Percentiles rank a stretch among this genome's conserved stretches.
Evolutionary conservation across 176 grass and related monocot species (phyloP).

Genomic region (Zoysia japonica): DNA sequence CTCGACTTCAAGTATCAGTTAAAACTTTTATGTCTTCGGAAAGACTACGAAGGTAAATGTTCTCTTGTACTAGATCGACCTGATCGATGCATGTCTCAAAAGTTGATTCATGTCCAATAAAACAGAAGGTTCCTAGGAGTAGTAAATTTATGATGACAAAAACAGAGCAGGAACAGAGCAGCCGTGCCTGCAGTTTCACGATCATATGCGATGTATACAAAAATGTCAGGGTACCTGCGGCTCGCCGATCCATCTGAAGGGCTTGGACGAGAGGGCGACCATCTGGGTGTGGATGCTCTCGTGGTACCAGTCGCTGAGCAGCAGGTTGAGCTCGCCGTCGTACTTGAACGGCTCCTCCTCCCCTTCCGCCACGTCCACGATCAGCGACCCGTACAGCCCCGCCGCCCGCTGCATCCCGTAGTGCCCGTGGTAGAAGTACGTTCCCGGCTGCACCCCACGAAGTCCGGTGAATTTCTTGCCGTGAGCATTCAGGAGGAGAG

Average conservation of each 20-base stretch:
- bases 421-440: constrained; percentile 92
- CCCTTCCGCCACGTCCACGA: constrained; percentile 68
- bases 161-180: not conserved
- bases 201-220: not conserved
- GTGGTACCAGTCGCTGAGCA: constrained; percentile 90
- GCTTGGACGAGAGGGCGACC: constrained; percentile 72
- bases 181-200: not conserved
- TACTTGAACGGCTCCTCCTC: constrained; percentile 78
- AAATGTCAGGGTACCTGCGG: constrained; percentile 51
- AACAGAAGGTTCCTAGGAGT: not conserved
- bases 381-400: constrained; percentile 80
- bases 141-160: constrained; percentile 3
- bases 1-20: no score
- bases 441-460: constrained; percentile 52
- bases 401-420: constrained; percentile 92
- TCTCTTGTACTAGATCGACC: no score
- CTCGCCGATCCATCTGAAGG: constrained; percentile 84
- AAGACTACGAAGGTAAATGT: no score
- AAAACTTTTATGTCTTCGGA: no score
- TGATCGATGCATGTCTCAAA: no score
- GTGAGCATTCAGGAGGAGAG: not conserved
- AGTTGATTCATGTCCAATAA: no score
- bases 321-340: constrained; percentile 78
- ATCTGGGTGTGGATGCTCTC: constrained; percentile 75
- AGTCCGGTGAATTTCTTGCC: not conserved